Evolutionary conservation across 2,329 filamentous ascomycete genomes (phyloP).

Genomic region (Aspergillus pseudoviridinutans): DNA sequence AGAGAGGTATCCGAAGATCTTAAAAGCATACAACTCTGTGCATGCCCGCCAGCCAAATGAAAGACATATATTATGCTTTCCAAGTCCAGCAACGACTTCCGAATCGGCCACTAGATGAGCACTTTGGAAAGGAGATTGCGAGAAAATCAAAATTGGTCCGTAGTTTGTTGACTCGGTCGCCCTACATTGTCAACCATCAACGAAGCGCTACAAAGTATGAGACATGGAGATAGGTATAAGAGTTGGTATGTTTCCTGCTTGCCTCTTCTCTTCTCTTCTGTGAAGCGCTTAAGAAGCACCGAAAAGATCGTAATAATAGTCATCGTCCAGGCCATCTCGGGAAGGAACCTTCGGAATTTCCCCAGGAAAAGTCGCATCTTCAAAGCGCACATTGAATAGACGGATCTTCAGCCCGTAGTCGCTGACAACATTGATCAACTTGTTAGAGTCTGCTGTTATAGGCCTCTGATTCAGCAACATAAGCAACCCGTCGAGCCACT

Average conservation of each 20-base stretch:
- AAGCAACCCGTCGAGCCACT: constrained; percentile 92
- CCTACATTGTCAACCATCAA: background rate
- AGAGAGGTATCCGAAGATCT: no score
- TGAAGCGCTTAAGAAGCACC: constrained; percentile 29
- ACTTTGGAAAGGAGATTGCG: no score
- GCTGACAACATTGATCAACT: constrained; percentile 77
- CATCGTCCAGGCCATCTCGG: constrained; percentile 80
- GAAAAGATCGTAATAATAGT: constrained; percentile 85
- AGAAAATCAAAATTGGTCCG: background rate
- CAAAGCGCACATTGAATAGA: constrained; percentile 83
- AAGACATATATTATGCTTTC: background rate
- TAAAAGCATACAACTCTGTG: background rate
- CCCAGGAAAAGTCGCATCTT: constrained; percentile 67
- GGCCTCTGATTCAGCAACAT: constrained; percentile 94
- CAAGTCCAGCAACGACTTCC: background rate
- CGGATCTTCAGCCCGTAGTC: constrained; percentile 92
- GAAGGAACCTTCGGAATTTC: constrained; percentile 74
- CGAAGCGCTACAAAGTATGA: background rate
- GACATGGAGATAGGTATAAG: background rate
- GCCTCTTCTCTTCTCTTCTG: background rate
- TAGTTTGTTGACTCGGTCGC: background rate
- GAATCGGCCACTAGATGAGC: background rate
- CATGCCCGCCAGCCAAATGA: background rate
- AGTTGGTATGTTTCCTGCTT: background rate
- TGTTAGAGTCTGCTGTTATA: constrained; percentile 94